Evolutionary conservation across 2,329 filamentous ascomycete genomes (phyloP), one percentile per base, ranked within the genome.

Genomic region (Hirsutella thompsonii): DNA sequence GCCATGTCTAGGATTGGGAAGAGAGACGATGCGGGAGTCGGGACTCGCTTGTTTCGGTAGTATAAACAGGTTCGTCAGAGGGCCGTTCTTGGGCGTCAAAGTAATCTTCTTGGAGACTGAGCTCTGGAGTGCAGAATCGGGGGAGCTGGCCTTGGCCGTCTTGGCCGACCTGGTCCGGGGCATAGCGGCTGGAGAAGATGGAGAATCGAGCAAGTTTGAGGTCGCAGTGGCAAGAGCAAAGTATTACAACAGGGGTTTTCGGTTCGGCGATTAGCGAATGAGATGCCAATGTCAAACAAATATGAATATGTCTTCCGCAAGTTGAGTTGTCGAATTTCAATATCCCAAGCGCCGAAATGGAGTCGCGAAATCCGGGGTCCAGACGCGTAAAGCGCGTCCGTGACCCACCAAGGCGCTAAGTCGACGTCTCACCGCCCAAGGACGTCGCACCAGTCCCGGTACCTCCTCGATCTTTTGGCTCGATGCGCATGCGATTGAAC

Each of bases 1-100:
- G 16, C 58, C 57, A 49, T 69, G 69, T 51, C 75, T 68, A 4
- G 79, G 77, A 48, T 82, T 70, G 18, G 72, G 69, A 30, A 83
- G 65, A 1, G 70, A 72, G 39, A 80, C 62, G 41, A 83, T 72
- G 41, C 70, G 70, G 19, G 77, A 71, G 4, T 70, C 64, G n/a
- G 64, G 43, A 0, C 64, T 68, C 13, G 72, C 68, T 46, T 64
- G 61, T n/a, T 64, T 66, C 13, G 79, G 79, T 5, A 83, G 60
- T 43, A 83, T 67, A 55, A 83, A 78, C 37, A 83, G 55, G 41
- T 68, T 70, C 3, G 70, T 68, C 9, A 72, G 63, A 33, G 64
- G 70, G 20, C 58, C 48, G 10, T 57, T 54, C 37, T 60, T 58
- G 13, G 62, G 39, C 4, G 65, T 47, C 16, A 76, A 55, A 2